Evolutionary conservation across 352 stramenopile species (phyloP).

Genomic region (Phytophthora boehmeriae): DNA sequence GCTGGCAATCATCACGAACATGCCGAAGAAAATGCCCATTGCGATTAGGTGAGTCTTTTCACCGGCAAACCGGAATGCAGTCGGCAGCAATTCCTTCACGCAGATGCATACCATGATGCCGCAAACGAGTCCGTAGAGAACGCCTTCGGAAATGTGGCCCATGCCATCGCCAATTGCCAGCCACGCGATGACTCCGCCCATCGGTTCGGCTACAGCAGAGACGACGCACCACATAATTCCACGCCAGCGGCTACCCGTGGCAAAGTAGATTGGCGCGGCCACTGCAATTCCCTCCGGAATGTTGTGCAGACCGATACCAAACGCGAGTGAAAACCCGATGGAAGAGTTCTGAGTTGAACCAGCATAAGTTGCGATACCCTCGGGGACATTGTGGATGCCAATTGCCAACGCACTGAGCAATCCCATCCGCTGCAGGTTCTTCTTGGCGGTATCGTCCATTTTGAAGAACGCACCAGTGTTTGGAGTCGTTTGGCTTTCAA

Average conservation of each 20-base stretch:
- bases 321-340: slow-evolving; percentile 87
- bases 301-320: slow-evolving; percentile 96
- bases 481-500: slow-evolving; percentile 35
- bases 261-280: slow-evolving; percentile 96
- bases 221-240: slow-evolving; percentile 93
- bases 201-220: slow-evolving; percentile 88
- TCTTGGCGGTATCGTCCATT: slow-evolving; percentile 38
- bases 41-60: slow-evolving; percentile 80
- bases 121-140: slow-evolving; percentile 91
- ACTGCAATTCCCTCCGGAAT: slow-evolving; percentile 97
- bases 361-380: slow-evolving; percentile 95
- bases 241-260: slow-evolving; percentile 91
- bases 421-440: slow-evolving; percentile 81
- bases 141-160: slow-evolving; percentile 66
- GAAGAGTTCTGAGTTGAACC: slow-evolving; percentile 86
- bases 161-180: slow-evolving; percentile 80
- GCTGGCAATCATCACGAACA: slow-evolving; percentile 88
- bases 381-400: slow-evolving; percentile 96
- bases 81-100: slow-evolving; percentile 90
- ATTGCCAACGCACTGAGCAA: slow-evolving; percentile 93
- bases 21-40: slow-evolving; percentile 77
- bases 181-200: slow-evolving; percentile 91
- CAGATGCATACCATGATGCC: slow-evolving; percentile 96
- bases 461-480: slow-evolving; percentile 31
- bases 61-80: slow-evolving; percentile 87